Percentiles rank a stretch among this genome's conserved stretches.
Conservation (phyloP, 768 basidiomycete genomes). For the Lyophyllum shimeji region DNA sequence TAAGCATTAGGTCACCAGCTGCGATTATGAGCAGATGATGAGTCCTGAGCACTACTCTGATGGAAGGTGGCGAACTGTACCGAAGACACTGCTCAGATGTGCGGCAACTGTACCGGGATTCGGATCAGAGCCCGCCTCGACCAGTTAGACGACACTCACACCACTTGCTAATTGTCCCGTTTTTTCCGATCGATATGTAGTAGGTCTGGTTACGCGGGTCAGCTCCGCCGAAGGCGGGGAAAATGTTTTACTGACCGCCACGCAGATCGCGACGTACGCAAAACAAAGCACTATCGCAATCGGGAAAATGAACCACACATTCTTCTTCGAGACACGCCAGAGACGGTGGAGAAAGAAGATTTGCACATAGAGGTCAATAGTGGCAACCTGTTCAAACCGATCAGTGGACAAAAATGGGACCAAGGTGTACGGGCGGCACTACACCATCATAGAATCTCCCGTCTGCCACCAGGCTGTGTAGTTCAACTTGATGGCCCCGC, state of each 20-base stretch:
- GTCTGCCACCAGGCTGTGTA: slow-evolving; percentile 34
- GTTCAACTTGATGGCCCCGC: slow-evolving; percentile 26
- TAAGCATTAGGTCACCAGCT: slow-evolving; percentile 30
- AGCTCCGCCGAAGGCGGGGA: not conserved
- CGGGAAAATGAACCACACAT: slow-evolving; percentile 21
- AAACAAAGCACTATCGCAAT: slow-evolving; percentile 23
- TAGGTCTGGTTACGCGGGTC: slow-evolving; percentile 22
- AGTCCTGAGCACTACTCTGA: not conserved
- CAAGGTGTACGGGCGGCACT: not conserved
- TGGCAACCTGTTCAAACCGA: slow-evolving; percentile 24
- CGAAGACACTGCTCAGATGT: slow-evolving; percentile 26
- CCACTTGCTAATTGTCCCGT: not conserved
- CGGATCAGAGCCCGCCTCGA: no score
- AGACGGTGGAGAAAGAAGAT: slow-evolving; percentile 31
- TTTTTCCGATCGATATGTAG: slow-evolving; percentile 20
- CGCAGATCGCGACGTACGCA: slow-evolving; percentile 24
- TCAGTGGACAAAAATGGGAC: not conserved
- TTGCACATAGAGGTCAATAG: slow-evolving; percentile 33
- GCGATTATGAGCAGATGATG: not conserved
- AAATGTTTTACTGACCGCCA: slow-evolving; percentile 21
- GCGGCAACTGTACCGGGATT: slow-evolving; percentile 31
- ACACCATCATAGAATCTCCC: slow-evolving; percentile 28
- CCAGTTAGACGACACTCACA: no score
- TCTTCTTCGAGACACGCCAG: slow-evolving; percentile 24
- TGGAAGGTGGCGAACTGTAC: slow-evolving; percentile 8